Evolutionary conservation across 306 rosid species (phyloP).

Genomic region (Phaseolus lunatus): DNA sequence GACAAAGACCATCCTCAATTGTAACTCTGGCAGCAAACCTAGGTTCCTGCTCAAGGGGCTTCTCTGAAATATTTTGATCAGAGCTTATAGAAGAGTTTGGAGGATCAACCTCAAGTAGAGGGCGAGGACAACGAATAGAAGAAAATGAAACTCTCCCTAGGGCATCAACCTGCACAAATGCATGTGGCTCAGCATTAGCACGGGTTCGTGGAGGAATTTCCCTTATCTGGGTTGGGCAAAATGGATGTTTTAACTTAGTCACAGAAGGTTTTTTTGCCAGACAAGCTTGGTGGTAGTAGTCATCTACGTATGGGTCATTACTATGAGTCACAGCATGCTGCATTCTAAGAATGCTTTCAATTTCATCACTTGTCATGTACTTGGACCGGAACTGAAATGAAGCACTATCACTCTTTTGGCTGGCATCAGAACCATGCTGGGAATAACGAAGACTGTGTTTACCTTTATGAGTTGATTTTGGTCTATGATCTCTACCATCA

Average conservation of each 20-base stretch:
- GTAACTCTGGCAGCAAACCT: conserved; percentile 67
- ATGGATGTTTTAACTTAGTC: conserved; percentile 53
- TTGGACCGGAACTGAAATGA: conserved; percentile 63
- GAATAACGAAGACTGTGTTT: conserved; percentile 54
- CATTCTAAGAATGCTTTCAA: conserved; percentile 66
- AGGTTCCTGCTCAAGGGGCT: conserved; percentile 64
- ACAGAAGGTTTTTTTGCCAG: conserved; percentile 51
- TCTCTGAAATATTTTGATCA: conserved; percentile 55
- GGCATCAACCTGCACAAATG: conserved; percentile 56
- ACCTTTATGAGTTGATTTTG: conserved; percentile 57
- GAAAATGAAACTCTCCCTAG: conserved; percentile 60
- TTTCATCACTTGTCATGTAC: conserved; percentile 66
- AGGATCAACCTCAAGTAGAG: conserved; percentile 64
- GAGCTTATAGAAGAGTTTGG: conserved; percentile 54
- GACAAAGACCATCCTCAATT: conserved; percentile 64
- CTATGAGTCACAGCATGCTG: conserved; percentile 60
- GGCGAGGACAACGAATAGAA: conserved; percentile 59
- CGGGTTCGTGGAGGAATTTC: conserved; percentile 58
- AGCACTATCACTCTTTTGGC: conserved; percentile 53
- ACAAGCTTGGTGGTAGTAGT: conserved; percentile 66
- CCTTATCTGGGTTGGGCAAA: conserved; percentile 60
- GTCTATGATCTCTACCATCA: conserved; percentile 57
- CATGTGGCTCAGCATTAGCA: conserved; percentile 49
- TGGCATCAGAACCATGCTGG: conserved; percentile 54
- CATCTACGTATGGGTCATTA: conserved; percentile 60